These are phyloP conservation scores for Favolaschia claudopus DNA, from an alignment of 768 basidiomycete genomes.

Conservation along the genomic window DNA sequence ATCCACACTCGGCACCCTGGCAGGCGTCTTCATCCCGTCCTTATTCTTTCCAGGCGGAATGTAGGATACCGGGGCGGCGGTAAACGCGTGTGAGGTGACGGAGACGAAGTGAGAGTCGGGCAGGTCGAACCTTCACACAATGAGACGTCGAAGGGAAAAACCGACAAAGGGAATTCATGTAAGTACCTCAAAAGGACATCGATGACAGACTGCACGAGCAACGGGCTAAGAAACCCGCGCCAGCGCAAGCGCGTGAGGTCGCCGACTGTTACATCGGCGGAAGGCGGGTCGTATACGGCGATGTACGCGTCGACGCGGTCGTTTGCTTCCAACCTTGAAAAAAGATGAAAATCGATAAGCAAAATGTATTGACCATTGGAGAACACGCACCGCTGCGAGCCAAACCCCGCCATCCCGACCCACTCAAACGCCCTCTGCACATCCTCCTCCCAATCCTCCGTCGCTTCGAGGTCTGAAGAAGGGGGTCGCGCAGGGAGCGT, in stretches of 20 bases:
- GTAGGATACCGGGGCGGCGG: constrained; percentile 59
- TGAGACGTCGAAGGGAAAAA: neutral
- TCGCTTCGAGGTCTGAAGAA: constrained; percentile 34
- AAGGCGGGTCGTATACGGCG: constrained; percentile 67
- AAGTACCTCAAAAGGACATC: constrained; percentile 54
- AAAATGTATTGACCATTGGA: neutral
- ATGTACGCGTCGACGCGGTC: constrained; percentile 76
- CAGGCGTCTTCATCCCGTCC: constrained; percentile 36
- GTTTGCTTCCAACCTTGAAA: constrained; percentile 60
- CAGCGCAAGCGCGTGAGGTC: constrained; percentile 64
- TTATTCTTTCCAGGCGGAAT: constrained; percentile 41
- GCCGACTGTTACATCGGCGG: constrained; percentile 47
- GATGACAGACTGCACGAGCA: constrained; percentile 62
- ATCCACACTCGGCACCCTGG: constrained; percentile 52
- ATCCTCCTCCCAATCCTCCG: constrained; percentile 59
- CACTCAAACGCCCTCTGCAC: constrained; percentile 68
- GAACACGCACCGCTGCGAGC: constrained; percentile 63
- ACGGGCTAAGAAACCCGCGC: constrained; percentile 61
- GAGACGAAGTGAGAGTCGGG: constrained; percentile 46
- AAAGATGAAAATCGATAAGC: neutral
- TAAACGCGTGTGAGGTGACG: constrained; percentile 52
- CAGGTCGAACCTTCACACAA: neutral
- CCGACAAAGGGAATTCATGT: neutral
- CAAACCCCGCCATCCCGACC: constrained; percentile 74
- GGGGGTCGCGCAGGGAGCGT: neutral